Evolutionary conservation across 257 asterid species (phyloP).

Genomic region (Petunia axillaris): DNA sequence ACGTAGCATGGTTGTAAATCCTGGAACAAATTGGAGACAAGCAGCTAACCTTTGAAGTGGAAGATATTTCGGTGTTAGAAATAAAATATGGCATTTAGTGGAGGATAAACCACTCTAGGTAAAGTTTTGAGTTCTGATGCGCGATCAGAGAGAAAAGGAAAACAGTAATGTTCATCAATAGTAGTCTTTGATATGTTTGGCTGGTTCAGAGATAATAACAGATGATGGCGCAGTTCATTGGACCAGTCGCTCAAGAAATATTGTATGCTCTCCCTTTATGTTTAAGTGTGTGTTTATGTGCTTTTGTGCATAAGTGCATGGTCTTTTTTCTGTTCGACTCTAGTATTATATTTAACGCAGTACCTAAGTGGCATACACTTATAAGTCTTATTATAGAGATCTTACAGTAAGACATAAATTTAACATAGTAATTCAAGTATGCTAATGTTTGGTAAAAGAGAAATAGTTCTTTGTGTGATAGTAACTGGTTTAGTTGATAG

Average conservation of each 20-base stretch:
- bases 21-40: neutral
- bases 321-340: neutral
- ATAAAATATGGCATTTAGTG: neutral
- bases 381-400: neutral
- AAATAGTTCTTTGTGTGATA: neutral
- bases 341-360: neutral
- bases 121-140: slow-evolving; percentile 6
- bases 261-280: no score
- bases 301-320: no score
- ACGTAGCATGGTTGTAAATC: neutral
- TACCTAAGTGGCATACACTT: neutral
- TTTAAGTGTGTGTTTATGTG: no score
- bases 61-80: neutral
- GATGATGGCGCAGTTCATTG: neutral
- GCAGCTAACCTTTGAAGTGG: neutral
- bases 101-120: neutral
- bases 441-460: neutral
- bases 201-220: neutral
- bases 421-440: neutral
- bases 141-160: neutral
- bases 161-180: neutral
- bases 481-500: neutral
- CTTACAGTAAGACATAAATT: neutral
- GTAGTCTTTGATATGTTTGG: neutral
- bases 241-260: no score